Conservation (phyloP, 768 basidiomycete genomes). For the Mycena kentingensis region DNA sequence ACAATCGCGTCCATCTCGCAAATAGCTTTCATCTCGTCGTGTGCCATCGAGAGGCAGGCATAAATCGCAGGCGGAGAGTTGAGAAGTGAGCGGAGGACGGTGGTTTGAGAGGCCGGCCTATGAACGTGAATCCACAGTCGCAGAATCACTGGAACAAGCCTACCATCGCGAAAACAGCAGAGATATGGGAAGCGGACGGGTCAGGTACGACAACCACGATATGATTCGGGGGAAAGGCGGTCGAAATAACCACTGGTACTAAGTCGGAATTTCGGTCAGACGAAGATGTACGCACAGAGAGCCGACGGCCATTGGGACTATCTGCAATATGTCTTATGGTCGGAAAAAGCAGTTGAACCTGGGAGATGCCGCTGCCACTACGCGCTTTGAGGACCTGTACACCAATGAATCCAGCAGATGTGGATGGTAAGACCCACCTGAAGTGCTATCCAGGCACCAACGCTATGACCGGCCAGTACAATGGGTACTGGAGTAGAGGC, state of each 20-base stretch:
- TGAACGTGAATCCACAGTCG: background rate
- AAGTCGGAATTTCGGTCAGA: background rate
- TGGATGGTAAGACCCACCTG: slow-evolving; percentile 45
- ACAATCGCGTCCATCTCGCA: slow-evolving; percentile 49
- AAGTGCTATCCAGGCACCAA: slow-evolving; percentile 69
- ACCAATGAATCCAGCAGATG: background rate
- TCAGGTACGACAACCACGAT: slow-evolving; percentile 45
- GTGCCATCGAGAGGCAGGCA: slow-evolving; percentile 60
- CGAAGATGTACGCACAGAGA: slow-evolving; percentile 50
- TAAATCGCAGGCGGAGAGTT: slow-evolving; percentile 52
- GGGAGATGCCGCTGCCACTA: slow-evolving; percentile 36
- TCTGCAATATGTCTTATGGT: slow-evolving; percentile 62
- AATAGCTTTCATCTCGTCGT: slow-evolving; percentile 70
- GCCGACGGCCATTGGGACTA: slow-evolving; percentile 62
- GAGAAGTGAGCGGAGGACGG: slow-evolving; percentile 51
- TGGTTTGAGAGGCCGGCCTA: slow-evolving; percentile 46
- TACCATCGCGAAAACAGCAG: slow-evolving; percentile 48
- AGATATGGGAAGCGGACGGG: slow-evolving; percentile 46
- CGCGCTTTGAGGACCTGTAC: slow-evolving; percentile 54
- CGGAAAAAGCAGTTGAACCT: slow-evolving; percentile 68
- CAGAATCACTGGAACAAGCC: background rate
- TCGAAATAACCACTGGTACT: slow-evolving; percentile 47
- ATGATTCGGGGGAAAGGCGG: slow-evolving; percentile 47
- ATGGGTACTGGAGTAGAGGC: slow-evolving; percentile 41
- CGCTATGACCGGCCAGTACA: slow-evolving; percentile 64